Percentiles rank a stretch among this genome's conserved stretches.
These are phyloP conservation scores for Leccinum broughii DNA, from an alignment of 768 basidiomycete species.

Conservation along the genomic window DNA sequence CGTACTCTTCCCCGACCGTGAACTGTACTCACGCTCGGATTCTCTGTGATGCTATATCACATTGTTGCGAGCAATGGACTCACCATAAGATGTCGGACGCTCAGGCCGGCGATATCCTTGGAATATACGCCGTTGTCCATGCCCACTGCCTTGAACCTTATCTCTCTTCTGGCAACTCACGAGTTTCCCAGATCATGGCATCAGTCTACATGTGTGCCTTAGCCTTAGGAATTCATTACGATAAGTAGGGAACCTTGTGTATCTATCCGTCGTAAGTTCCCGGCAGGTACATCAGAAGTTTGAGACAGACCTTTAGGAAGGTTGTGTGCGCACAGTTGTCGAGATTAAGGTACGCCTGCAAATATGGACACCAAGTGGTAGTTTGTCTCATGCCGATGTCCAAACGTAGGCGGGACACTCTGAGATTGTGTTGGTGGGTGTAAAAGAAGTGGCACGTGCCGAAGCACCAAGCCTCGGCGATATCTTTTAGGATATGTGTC, in stretches of 20 bases:
- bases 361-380: no score
- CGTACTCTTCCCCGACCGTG: background rate
- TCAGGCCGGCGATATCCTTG: no score
- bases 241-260: background rate
- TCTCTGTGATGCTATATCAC: background rate
- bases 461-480: no score
- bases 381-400: no score
- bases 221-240: background rate
- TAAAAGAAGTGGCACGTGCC: no score
- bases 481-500: no score
- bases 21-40: background rate
- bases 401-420: no score
- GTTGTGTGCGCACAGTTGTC: background rate
- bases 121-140: background rate
- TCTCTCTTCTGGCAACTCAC: background rate
- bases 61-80: background rate
- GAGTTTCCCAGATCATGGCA: background rate
- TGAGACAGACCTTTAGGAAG: background rate
- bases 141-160: background rate
- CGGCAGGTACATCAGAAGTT: background rate
- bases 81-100: background rate
- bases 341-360: no score
- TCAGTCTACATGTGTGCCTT: background rate
- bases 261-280: background rate
- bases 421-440: no score